Evolutionary conservation across 2,329 filamentous ascomycete genomes (phyloP), one percentile per base, ranked within the genome.

Genomic region (Pseudogymnoascus destructans): DNA sequence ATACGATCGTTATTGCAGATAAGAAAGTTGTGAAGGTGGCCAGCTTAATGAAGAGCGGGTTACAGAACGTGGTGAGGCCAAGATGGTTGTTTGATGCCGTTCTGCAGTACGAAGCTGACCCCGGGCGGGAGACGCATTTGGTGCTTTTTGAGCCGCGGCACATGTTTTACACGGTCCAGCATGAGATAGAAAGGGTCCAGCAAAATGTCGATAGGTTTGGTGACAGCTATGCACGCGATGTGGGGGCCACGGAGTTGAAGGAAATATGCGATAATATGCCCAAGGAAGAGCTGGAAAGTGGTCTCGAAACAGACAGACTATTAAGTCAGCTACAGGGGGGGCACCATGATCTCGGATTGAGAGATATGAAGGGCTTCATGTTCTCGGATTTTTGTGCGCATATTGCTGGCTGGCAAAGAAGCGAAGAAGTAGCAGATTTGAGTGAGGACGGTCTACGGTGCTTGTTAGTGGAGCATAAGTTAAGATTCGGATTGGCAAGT

Each of bases 11-110:
- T 56, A 74, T 97, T 9, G 89, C 87, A 0, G 91, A 96, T 63
- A 87, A 89, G 69, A 86, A 77, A 42, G 78, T 81, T 0, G 84
- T 97, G 64, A 91, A 91, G 66, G 90, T 91, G 1, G 87, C 88
- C 1, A 90, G 88, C 8, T 72, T 96, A 7, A 82, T 89, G 61
- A 95, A 93, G 66, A 77, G 75, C 5, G 85, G 82, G 3, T 75
- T 80, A 0, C 77, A 80, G 5, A 84, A 89, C 64, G 85, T 98
- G 56, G 77, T 97, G 59, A 81, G 82, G 19, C 87, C 91, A 0
- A 77, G 75, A 5, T 98, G 93, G 93, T 73, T 97, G 2, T 75
- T 87, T 25, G 90, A 97, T 69, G 78, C 79, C 30, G 78, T 82
- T 63, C 66, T 68, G 10, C 67, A 78, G 60, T 75, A 74, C 46